Conservation (phyloP, 139 green algal species). For the Zygnema cylindricum region DNA sequence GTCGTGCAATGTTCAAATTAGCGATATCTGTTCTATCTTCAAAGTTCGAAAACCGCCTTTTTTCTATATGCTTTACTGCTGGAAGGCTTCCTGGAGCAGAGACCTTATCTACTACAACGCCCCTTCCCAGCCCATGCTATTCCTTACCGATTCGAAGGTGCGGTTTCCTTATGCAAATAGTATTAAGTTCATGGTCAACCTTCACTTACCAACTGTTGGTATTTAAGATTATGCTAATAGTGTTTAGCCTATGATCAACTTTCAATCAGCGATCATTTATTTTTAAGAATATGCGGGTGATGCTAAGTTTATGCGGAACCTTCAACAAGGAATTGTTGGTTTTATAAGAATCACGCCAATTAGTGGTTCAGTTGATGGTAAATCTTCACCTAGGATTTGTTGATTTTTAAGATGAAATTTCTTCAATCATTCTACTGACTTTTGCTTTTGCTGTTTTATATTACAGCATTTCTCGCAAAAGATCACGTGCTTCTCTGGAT, state of each 20-base stretch:
- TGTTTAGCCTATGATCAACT: too few species aligned
- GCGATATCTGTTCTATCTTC: slow-evolving; percentile 49
- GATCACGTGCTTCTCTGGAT: background rate
- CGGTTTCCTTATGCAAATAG: too few species aligned
- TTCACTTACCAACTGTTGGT: too few species aligned
- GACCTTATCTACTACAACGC: background rate
- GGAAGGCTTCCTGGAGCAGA: background rate
- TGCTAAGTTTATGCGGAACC: too few species aligned
- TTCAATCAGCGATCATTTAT: too few species aligned
- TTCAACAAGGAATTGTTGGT: too few species aligned
- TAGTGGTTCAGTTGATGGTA: too few species aligned
- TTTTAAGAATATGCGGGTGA: too few species aligned
- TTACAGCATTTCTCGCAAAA: slow-evolving; percentile 33
- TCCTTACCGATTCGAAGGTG: slow-evolving; percentile 24
- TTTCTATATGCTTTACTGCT: slow-evolving; percentile 43
- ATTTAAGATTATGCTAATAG: too few species aligned
- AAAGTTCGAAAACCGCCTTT: slow-evolving; percentile 55
- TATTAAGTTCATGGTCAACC: too few species aligned
- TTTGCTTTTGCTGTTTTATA: background rate
- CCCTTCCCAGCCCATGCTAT: background rate
- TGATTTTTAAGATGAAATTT: background rate
- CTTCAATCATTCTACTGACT: background rate
- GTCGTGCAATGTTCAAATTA: slow-evolving; percentile 39
- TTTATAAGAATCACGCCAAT: too few species aligned
- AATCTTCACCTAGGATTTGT: background rate